Evolutionary conservation across 495 filamentous ascomycete species (phyloP).

Genomic region (Entonaema liquescens): DNA sequence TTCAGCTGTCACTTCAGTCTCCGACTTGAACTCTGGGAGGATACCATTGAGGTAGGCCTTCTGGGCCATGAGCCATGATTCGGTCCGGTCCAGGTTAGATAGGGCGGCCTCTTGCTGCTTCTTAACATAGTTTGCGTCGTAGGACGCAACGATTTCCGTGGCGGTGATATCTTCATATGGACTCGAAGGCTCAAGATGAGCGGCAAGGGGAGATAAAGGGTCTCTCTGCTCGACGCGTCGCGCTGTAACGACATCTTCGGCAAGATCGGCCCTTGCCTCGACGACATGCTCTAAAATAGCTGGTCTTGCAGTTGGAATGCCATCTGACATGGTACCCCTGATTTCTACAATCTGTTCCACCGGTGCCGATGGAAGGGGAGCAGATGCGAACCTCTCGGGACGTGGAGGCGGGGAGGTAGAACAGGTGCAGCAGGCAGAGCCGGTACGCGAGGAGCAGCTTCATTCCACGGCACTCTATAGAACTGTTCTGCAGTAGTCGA

Average conservation of each 20-base stretch:
- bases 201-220: conserved; percentile 49
- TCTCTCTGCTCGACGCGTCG: conserved; percentile 36
- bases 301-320: conserved; percentile 73
- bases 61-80: conserved; percentile 82
- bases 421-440: conserved; percentile 49
- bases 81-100: conserved; percentile 79
- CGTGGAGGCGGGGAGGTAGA: conserved; percentile 48
- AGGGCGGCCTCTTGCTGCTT: conserved; percentile 71
- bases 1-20: conserved; percentile 43
- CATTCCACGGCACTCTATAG: conserved; percentile 79
- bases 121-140: conserved; percentile 73
- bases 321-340: conserved; percentile 58
- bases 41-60: conserved; percentile 78
- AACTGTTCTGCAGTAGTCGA: conserved; percentile 85
- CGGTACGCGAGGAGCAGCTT: conserved; percentile 33
- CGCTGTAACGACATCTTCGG: conserved; percentile 41
- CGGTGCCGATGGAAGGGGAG: conserved; percentile 50
- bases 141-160: conserved; percentile 67
- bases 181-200: conserved; percentile 45
- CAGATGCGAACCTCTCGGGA: conserved; percentile 38
- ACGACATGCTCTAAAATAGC: conserved; percentile 44
- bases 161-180: conserved; percentile 56
- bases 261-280: conserved; percentile 31
- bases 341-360: conserved; percentile 76
- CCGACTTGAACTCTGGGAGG: conserved; percentile 57